These are phyloP conservation scores for Penicillium egyptiacum DNA, from an alignment of 495 filamentous ascomycete genomes.

Conservation along the genomic window DNA sequence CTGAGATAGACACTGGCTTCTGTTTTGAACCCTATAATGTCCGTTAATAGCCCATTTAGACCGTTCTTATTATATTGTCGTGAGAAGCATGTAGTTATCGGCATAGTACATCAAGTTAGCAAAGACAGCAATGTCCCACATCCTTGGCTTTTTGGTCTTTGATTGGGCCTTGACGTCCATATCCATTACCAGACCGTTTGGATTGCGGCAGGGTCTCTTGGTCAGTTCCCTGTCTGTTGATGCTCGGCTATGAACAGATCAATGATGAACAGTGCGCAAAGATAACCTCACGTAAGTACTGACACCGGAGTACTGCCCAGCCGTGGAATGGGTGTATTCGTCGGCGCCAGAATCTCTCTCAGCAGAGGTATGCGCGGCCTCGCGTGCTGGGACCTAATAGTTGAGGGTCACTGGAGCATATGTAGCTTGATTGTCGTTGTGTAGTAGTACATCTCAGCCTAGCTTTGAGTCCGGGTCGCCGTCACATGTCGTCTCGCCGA, in stretches of 20 bases:
- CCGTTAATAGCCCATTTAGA: background rate
- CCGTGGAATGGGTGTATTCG: background rate
- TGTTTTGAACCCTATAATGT: background rate
- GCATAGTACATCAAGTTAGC: background rate
- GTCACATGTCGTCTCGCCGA: background rate
- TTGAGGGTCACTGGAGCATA: background rate
- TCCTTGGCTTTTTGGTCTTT: background rate
- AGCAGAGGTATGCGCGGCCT: background rate
- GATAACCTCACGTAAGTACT: background rate
- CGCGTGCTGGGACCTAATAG: background rate
- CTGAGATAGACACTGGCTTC: background rate
- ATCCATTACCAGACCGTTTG: no score
- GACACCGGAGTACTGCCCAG: background rate
- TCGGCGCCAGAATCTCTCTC: background rate
- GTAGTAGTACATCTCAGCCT: background rate
- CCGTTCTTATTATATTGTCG: background rate
- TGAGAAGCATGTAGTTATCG: background rate
- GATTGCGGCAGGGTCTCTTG: no score
- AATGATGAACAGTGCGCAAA: background rate
- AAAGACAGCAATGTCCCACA: background rate
- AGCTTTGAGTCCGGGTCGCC: background rate
- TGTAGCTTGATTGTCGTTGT: background rate
- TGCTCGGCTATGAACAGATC: no score
- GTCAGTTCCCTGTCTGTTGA: no score
- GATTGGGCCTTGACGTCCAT: no score